phyloP scores from a whole-genome alignment of 2,329 filamentous ascomycete genomes.

The Passalora sequoiae region DNA sequence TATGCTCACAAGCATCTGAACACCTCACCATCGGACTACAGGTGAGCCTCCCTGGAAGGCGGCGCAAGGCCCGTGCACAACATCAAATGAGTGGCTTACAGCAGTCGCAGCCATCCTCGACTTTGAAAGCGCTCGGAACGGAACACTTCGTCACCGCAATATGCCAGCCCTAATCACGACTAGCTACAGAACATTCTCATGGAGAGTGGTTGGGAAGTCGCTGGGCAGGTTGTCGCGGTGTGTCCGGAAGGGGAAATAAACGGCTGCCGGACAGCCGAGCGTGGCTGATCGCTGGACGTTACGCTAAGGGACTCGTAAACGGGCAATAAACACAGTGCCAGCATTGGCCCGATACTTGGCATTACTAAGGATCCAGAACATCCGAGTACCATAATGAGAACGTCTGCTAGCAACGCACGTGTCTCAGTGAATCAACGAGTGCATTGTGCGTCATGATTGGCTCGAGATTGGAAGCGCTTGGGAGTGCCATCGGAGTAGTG shows the following conservation, averaged over 20 bases:
- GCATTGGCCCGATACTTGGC: too few species aligned
- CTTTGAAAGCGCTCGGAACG: background rate
- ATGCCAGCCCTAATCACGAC: background rate
- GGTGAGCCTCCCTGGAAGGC: constrained; percentile 11
- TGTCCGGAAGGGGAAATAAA: background rate
- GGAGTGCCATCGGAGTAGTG: too few species aligned
- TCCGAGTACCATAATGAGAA: too few species aligned
- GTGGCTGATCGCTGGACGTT: too few species aligned
- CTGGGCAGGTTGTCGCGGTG: too few species aligned
- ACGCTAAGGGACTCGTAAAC: background rate
- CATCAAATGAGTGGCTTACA: background rate
- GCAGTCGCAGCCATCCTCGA: constrained; percentile 5
- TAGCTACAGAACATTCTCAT: background rate
- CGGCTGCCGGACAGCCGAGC: background rate
- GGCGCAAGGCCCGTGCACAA: background rate
- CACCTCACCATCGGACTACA: constrained; percentile 18
- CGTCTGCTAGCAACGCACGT: too few species aligned
- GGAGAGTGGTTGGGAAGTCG: background rate
- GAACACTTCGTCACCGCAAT: background rate
- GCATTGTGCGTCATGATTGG: too few species aligned
- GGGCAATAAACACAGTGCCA: too few species aligned
- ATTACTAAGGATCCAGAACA: background rate
- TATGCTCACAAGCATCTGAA: constrained; percentile 25
- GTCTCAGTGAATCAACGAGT: too few species aligned
- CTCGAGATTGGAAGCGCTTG: too few species aligned